Percentiles rank a stretch among this genome's conserved stretches.
Evolutionary conservation across 1,139 yeast genomes (phyloP).

Genomic region (Pichia inconspicua): DNA sequence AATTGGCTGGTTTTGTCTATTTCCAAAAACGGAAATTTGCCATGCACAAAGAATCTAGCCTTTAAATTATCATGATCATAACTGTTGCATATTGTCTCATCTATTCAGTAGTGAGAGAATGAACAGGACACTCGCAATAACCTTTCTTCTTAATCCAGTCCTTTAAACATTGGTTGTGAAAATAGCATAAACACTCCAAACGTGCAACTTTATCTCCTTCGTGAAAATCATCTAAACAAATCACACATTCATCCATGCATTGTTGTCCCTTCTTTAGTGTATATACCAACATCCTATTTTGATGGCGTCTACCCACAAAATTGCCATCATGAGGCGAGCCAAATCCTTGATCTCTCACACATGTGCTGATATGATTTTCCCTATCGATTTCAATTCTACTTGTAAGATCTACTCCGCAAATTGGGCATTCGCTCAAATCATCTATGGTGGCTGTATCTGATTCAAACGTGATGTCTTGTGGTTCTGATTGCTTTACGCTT

Average conservation of each 20-base stretch:
- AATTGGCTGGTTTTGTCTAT: neutral
- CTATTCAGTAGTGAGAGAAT: constrained; percentile 34
- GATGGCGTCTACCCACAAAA: constrained; percentile 28
- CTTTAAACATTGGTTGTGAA: constrained; percentile 83
- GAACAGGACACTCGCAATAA: constrained; percentile 81
- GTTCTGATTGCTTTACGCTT: constrained; percentile 8
- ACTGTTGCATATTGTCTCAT: no score
- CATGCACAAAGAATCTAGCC: no score
- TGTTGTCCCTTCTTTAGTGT: constrained; percentile 31
- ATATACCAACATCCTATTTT: constrained; percentile 79
- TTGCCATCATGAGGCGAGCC: constrained; percentile 38
- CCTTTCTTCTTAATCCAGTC: constrained; percentile 88
- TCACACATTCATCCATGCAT: constrained; percentile 66
- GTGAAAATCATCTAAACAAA: constrained; percentile 79
- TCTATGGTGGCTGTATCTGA: constrained; percentile 14
- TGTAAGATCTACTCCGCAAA: constrained; percentile 40
- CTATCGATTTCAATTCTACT: constrained; percentile 37
- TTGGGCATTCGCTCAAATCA: constrained; percentile 42
- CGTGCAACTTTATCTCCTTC: constrained; percentile 90
- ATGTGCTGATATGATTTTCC: constrained; percentile 62
- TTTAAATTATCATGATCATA: no score
- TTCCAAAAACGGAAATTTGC: neutral
- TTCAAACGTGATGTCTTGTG: constrained; percentile 12
- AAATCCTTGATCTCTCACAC: constrained; percentile 62
- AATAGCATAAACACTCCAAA: constrained; percentile 87